Evolutionary conservation across 2,329 filamentous ascomycete species (phyloP).

Genomic region (Teratosphaeria destructans): DNA sequence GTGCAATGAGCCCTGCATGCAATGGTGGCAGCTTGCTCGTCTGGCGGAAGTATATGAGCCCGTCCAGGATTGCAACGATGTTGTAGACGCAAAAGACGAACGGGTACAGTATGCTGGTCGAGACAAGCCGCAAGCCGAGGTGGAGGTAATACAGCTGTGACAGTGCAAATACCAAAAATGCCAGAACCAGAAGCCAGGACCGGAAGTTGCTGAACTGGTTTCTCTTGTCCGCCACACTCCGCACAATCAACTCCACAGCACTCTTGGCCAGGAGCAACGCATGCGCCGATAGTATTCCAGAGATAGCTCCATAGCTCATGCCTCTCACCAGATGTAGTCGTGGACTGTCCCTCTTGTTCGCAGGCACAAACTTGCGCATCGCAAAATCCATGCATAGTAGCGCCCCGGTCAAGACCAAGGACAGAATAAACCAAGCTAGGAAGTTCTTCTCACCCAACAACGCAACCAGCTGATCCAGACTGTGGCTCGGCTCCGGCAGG

Average conservation of each 20-base stretch:
- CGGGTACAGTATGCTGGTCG: conserved; percentile 89
- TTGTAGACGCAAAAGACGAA: conserved; percentile 99
- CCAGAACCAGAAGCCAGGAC: conserved; percentile 81
- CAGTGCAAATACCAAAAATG: conserved; percentile 69
- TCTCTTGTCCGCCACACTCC: conserved; percentile 69
- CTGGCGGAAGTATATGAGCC: conserved; percentile 92
- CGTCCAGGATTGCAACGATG: conserved; percentile 94
- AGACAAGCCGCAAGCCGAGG: conserved; percentile 83
- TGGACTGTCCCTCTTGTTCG: conserved; percentile 22
- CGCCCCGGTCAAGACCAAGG: conserved; percentile 60
- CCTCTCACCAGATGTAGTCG: conserved; percentile 58
- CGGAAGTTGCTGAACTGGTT: conserved; percentile 96
- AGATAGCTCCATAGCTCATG: conserved; percentile 75
- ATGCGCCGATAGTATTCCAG: conserved; percentile 88
- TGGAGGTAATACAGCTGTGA: conserved; percentile 94
- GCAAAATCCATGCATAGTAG: conserved; percentile 52
- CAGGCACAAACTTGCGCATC: conserved; percentile 20
- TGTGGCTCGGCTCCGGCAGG: conserved; percentile 86
- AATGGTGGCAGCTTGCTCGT: conserved; percentile 65
- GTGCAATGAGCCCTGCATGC: conserved; percentile 68
- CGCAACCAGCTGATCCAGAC: conserved; percentile 65
- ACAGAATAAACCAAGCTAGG: conserved; percentile 78
- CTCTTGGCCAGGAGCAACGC: conserved; percentile 90
- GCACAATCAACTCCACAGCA: conserved; percentile 84
- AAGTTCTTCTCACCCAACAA: conserved; percentile 67